Conservation (phyloP, 129 eudicot species). For the Flaveria trinervia region DNA sequence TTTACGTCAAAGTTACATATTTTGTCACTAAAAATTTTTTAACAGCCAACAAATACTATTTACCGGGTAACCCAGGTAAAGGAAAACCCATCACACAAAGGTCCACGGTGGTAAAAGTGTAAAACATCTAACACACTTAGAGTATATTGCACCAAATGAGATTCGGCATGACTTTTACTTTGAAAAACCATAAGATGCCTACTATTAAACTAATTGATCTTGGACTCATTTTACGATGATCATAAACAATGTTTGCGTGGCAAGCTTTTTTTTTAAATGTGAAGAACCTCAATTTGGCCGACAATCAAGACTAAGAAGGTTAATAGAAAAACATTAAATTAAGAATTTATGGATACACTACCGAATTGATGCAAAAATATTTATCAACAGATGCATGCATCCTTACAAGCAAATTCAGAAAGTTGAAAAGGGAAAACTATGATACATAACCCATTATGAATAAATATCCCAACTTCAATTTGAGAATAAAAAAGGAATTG, state of each 20-base stretch:
- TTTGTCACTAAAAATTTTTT: too few species aligned
- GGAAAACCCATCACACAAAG: too few species aligned
- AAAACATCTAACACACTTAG: too few species aligned
- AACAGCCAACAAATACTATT: too few species aligned
- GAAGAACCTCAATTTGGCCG: constrained; percentile 84
- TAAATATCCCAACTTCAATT: background rate
- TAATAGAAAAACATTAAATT: constrained; percentile 17
- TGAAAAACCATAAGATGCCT: too few species aligned
- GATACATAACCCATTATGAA: background rate
- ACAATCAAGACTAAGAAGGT: constrained; percentile 93
- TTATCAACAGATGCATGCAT: background rate
- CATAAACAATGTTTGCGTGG: constrained; percentile 8
- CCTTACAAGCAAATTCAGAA: background rate
- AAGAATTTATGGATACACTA: background rate
- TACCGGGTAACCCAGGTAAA: too few species aligned
- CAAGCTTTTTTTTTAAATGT: background rate
- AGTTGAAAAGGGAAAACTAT: background rate
- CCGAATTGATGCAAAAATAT: constrained; percentile 10
- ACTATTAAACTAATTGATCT: too few species aligned
- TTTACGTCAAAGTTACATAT: too few species aligned
- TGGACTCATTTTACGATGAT: background rate
- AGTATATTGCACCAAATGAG: too few species aligned
- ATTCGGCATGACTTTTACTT: too few species aligned
- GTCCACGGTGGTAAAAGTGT: too few species aligned
- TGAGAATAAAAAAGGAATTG: background rate